These are phyloP conservation scores for Melaleuca alternifolia DNA, from an alignment of 345 rosid species.

Conservation along the genomic window DNA sequence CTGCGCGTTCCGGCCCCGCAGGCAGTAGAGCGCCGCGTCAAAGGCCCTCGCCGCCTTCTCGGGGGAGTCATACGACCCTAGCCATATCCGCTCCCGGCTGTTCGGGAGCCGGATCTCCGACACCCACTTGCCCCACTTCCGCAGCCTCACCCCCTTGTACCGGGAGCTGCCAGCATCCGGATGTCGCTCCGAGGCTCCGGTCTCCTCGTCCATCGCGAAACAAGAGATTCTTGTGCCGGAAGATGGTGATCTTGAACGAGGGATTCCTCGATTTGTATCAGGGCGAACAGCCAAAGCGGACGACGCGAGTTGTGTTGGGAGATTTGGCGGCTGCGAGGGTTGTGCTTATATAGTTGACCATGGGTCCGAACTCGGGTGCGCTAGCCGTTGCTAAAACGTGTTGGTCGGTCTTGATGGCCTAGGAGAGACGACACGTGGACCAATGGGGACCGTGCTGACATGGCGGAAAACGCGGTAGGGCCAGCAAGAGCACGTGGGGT, in stretches of 20 bases:
- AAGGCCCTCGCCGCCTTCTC: slow-evolving; percentile 94
- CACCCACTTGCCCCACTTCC: slow-evolving; percentile 97
- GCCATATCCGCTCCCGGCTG: slow-evolving; percentile 84
- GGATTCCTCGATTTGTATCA: not conserved
- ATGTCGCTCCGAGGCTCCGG: not conserved
- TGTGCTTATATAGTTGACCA: not conserved
- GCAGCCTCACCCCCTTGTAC: slow-evolving; percentile 79
- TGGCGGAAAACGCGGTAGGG: not conserved
- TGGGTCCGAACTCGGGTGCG: not conserved
- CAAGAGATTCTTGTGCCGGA: not conserved
- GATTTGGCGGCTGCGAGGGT: not conserved
- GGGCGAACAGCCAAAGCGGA: not conserved
- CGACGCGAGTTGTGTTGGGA: not conserved
- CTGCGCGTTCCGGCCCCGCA: slow-evolving; percentile 40
- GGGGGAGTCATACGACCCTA: slow-evolving; percentile 65
- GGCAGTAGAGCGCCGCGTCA: slow-evolving; percentile 66
- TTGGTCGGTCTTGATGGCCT: not conserved
- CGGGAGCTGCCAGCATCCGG: not conserved
- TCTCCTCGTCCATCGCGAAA: not conserved
- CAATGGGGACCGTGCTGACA: not conserved
- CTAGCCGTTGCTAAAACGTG: not conserved
- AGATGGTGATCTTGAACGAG: not conserved
- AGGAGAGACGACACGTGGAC: not conserved
- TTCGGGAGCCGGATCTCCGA: slow-evolving; percentile 89
- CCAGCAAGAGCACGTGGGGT: not conserved